A percentile compares a stretch with the other conserved stretches of the same genome.
These are phyloP conservation scores for Fraxinus dipetala DNA, from an alignment of 305 asterid genomes.

Conservation along the genomic window DNA sequence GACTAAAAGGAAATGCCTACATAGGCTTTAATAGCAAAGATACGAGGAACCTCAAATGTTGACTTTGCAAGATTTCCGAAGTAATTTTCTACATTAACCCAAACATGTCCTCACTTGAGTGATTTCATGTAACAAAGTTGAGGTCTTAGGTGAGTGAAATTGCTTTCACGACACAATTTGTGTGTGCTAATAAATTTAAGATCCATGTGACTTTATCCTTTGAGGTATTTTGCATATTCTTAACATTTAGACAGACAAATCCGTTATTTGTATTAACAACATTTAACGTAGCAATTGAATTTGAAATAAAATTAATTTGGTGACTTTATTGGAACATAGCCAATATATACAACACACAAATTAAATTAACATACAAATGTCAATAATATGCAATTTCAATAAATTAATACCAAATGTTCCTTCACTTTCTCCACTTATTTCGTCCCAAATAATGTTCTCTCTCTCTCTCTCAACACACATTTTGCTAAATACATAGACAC, in stretches of 20 bases:
- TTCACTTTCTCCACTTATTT: conserved; percentile 47
- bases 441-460: conserved; percentile 29
- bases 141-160: not conserved
- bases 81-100: not conserved
- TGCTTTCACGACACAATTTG: not conserved
- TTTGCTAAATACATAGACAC: not conserved
- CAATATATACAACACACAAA: not conserved
- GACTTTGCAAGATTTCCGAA: not conserved
- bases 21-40: not conserved
- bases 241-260: not conserved
- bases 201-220: not conserved
- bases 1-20: not conserved
- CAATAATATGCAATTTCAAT: not conserved
- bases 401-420: conserved; percentile 28
- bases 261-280: not conserved
- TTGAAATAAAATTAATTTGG: not conserved
- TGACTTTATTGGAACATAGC: not conserved
- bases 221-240: not conserved
- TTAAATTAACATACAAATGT: not conserved
- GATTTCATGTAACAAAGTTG: not conserved
- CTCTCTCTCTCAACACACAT: conserved; percentile 13
- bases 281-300: not conserved
- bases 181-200: not conserved
- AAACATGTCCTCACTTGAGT: not conserved
- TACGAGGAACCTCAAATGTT: not conserved